phyloP scores from a whole-genome alignment of 192 early-diverging fungal genomes.

The Podochytrium sp. region DNA sequence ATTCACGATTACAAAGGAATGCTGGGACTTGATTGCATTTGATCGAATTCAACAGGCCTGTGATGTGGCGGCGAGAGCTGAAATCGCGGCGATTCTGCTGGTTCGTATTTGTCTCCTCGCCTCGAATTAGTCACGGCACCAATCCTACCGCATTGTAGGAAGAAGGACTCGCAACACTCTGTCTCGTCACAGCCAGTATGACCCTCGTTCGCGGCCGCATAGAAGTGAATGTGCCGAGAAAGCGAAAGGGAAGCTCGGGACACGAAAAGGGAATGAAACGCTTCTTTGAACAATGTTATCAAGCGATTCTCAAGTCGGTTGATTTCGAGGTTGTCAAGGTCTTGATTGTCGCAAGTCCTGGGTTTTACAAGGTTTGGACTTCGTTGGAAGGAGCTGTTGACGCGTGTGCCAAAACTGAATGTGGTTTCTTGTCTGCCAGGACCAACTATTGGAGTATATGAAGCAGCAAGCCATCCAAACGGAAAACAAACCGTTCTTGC shows the following conservation, averaged over 20 bases:
- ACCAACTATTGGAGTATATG: constrained; percentile 86
- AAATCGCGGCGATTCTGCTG: constrained; percentile 90
- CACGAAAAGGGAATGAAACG: constrained; percentile 79
- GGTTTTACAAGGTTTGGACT: constrained; percentile 79
- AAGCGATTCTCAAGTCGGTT: constrained; percentile 74
- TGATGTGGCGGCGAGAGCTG: constrained; percentile 86
- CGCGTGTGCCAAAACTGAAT: neutral
- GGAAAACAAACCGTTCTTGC: constrained; percentile 81
- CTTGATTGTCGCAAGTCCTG: constrained; percentile 95
- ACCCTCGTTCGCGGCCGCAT: constrained; percentile 93
- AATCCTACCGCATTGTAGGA: neutral
- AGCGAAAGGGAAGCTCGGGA: constrained; percentile 83
- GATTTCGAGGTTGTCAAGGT: constrained; percentile 94
- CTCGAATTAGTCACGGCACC: neutral
- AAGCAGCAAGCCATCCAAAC: constrained; percentile 78
- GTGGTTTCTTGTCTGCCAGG: constrained; percentile 50
- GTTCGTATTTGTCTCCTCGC: constrained; percentile 39
- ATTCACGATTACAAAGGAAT: constrained; percentile 85
- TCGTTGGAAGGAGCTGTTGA: neutral
- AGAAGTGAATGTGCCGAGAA: constrained; percentile 89
- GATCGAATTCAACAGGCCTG: constrained; percentile 88
- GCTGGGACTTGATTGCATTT: constrained; percentile 94
- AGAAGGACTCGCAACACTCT: constrained; percentile 86
- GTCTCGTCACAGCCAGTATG: constrained; percentile 93
- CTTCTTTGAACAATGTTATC: constrained; percentile 92